phyloP scores from a whole-genome alignment of 805 yeast species.

The Candida ficus region DNA sequence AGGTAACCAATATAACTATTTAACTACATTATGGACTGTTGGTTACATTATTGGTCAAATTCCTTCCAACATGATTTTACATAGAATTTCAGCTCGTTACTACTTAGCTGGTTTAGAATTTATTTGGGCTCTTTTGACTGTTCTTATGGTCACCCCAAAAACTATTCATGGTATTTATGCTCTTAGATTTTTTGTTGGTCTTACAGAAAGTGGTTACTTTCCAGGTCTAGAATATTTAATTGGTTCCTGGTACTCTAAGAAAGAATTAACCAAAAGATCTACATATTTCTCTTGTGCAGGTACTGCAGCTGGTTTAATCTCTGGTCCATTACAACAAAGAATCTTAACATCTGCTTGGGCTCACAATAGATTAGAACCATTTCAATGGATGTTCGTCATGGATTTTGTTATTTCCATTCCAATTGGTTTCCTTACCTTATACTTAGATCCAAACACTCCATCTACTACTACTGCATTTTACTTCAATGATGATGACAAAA shows the following conservation, averaged over 20 bases:
- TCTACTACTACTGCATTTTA: slow-evolving; percentile 37
- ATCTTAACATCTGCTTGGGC: slow-evolving; percentile 22
- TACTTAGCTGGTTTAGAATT: slow-evolving; percentile 40
- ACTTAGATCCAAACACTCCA: slow-evolving; percentile 23
- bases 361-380: slow-evolving; percentile 22
- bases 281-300: slow-evolving; percentile 29
- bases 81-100: slow-evolving; percentile 36
- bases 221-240: slow-evolving; percentile 41
- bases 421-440: slow-evolving; percentile 37
- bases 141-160: slow-evolving; percentile 27
- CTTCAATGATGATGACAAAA: slow-evolving; percentile 34
- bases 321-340: slow-evolving; percentile 34
- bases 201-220: slow-evolving; percentile 40
- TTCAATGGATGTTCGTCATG: slow-evolving; percentile 40
- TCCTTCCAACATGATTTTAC: slow-evolving; percentile 39
- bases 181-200: slow-evolving; percentile 34
- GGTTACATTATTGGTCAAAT: slow-evolving; percentile 47
- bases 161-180: slow-evolving; percentile 25
- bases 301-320: slow-evolving; percentile 19
- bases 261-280: slow-evolving; percentile 32
- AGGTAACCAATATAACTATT: slow-evolving; percentile 39
- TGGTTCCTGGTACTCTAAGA: slow-evolving; percentile 33
- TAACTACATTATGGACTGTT: slow-evolving; percentile 40
- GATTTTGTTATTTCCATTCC: slow-evolving; percentile 39
- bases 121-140: slow-evolving; percentile 36